A percentile compares a stretch with the other conserved stretches of the same genome.
Conservation (phyloP, 768 basidiomycete genomes). For the Boletus huronensis region DNA sequence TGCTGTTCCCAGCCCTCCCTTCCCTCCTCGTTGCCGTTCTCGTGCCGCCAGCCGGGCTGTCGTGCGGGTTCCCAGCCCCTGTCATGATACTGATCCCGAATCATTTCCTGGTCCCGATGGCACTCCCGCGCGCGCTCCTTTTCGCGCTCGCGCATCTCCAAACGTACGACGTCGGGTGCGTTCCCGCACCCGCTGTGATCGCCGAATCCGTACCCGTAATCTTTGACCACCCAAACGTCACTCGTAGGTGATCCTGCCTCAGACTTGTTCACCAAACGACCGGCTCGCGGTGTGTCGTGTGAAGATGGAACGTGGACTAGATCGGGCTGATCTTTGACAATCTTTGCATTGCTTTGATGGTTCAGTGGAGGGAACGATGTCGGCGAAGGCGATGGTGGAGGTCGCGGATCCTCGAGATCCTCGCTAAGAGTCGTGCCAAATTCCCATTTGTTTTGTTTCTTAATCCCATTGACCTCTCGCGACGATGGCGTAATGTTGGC, state of each 20-base stretch:
- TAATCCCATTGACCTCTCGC: slow-evolving; percentile 12
- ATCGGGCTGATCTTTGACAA: background rate
- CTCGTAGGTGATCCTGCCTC: slow-evolving; percentile 20
- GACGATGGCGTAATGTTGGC: background rate
- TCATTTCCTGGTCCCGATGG: slow-evolving; percentile 11
- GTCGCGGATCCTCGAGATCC: slow-evolving; percentile 4
- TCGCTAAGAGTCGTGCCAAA: slow-evolving; percentile 46
- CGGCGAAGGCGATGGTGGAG: background rate
- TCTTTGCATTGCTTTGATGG: background rate
- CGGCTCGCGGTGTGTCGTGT: background rate
- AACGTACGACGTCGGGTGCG: slow-evolving; percentile 26
- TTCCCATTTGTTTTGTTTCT: slow-evolving; percentile 44
- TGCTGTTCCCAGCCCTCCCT: slow-evolving; percentile 24
- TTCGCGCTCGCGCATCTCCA: slow-evolving; percentile 31
- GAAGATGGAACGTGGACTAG: background rate
- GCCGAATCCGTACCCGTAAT: slow-evolving; percentile 67
- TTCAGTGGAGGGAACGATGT: background rate
- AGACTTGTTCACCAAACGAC: slow-evolving; percentile 6
- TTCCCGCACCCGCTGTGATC: slow-evolving; percentile 37
- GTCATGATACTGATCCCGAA: slow-evolving; percentile 18
- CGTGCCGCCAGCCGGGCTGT: slow-evolving; percentile 22
- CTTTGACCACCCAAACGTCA: slow-evolving; percentile 51
- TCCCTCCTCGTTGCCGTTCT: slow-evolving; percentile 26
- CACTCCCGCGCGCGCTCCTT: slow-evolving; percentile 12
- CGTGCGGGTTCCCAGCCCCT: slow-evolving; percentile 14